Evolutionary conservation across 2,329 filamentous ascomycete genomes (phyloP), one percentile per base, ranked within the genome.

Genomic region (Microdochium paspali): DNA sequence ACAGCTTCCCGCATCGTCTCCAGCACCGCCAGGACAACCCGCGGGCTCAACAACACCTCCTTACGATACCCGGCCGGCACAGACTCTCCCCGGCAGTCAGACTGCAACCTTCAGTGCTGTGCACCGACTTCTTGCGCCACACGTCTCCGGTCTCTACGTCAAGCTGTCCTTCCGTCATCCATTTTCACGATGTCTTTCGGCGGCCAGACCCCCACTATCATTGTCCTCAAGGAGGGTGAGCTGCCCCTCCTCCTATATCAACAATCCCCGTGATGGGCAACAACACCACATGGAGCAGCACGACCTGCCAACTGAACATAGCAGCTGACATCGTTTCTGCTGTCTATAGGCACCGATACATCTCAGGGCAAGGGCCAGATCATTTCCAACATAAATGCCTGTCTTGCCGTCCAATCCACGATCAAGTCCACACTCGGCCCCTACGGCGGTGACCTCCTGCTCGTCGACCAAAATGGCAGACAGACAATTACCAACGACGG

Each of bases 401-500:
- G 93, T 68, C 77, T 96, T 59, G 91, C 93, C 23, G 90, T 98
- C 35, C 93, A 98, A 72, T 80, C 84, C 45, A 97, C 91, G 50
- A 91, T 98, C 73, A 94, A 95, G 74, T 88, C 86, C 61, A 98
- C 93, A 20, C 78, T 98, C 30, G 93, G 93, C 35, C 93, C 93
- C 28, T 98, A 97, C 70, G 93, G 93, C 65, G 93, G 93, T 62
- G 93, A 98, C 71, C 73, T 97, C 65, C 77, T 98, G 66, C 84
- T 98, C 71, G 91, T 97, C 48, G 93, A 97, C 69, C 84, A 83
- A 68, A 96, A 96, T 76, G 93, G 93, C 67, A 84, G 73, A 68
- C 90, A 96, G 73, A 98, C 93, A 47, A 97, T 98, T 65, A 98
- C 93, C 59, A 98, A 98, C 71, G 93, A 98, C 73, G 93, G 93